Evolutionary conservation across 2,329 filamentous ascomycete species (phyloP).

Genomic region (Aspergillus persii): DNA sequence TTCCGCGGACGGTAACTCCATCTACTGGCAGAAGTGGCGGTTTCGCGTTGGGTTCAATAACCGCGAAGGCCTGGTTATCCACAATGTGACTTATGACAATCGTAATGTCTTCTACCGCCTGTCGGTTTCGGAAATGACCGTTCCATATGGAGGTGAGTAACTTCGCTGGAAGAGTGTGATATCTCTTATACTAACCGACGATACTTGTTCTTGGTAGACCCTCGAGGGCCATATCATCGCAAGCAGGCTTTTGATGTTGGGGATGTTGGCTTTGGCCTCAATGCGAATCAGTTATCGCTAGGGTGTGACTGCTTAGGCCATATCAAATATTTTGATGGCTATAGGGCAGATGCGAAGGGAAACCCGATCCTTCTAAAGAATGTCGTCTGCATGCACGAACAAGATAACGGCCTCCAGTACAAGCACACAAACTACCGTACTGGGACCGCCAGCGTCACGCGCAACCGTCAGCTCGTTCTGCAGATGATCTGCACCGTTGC

Average conservation of each 20-base stretch:
- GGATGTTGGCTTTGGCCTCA: slow-evolving; percentile 65
- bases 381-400: slow-evolving; percentile 68
- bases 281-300: slow-evolving; percentile 67
- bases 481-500: slow-evolving; percentile 70
- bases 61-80: slow-evolving; percentile 65
- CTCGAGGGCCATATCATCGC: slow-evolving; percentile 66
- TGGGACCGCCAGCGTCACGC: slow-evolving; percentile 60
- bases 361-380: slow-evolving; percentile 60
- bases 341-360: slow-evolving; percentile 60
- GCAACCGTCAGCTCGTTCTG: slow-evolving; percentile 65
- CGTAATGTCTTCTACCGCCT: slow-evolving; percentile 66
- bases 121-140: slow-evolving; percentile 66
- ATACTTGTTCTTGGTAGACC: slow-evolving; percentile 45
- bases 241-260: slow-evolving; percentile 71
- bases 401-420: slow-evolving; percentile 67
- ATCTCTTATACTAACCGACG: too few relatives aligned
- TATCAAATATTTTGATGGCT: slow-evolving; percentile 65
- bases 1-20: slow-evolving; percentile 53
- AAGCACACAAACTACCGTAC: slow-evolving; percentile 73
- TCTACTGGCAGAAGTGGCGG: slow-evolving; percentile 67
- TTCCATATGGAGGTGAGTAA: slow-evolving; percentile 42
- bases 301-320: slow-evolving; percentile 70
- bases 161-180: too few relatives aligned
- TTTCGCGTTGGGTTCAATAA: slow-evolving; percentile 63
- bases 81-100: slow-evolving; percentile 63